Evolutionary conservation across 2,329 filamentous ascomycete species (phyloP), one percentile per base, ranked within the genome.

Genomic region (Penicillium sp.): DNA sequence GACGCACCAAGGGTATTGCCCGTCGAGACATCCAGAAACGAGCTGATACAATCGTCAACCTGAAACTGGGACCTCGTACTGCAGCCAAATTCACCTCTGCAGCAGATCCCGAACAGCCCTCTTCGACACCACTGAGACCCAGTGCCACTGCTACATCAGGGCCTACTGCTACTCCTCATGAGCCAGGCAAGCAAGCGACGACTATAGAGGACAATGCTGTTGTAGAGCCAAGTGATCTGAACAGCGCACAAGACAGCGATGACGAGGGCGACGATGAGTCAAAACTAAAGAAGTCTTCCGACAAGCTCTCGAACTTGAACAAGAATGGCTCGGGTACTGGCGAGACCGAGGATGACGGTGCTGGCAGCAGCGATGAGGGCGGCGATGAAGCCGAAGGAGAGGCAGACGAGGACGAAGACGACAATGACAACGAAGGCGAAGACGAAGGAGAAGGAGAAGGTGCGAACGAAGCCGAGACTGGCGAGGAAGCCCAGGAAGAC

Each of bases 171-270:
- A 54, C 77, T 62, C 39, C 55, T n/a, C 45, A 47, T 20, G 56
- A 36, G 6, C 11, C 44, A 5, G 18, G 11, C 8, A 55, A 56
- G 14, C 44, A 50, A 24, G 24, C n/a, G 1, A 4, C 47, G 18
- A 8, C 24, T n/a, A 9, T 23, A 13, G 51, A 43, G 3, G 43
- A 47, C 41, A 32, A 18, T 16, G 18, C 32, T 34, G 38, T 18
- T 29, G 44, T 35, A 7, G 46, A 46, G 39, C 10, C 22, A 44
- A 29, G 46, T 24, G n/a, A 28, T 5, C 74, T 76, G 0, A 78
- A 77, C 5, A 87, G 79, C 49, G 68, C 82, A 6, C 79, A 83
- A 49, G 81, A 85, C 50, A 83, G 78, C 32, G 82, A 79, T 0
- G 82, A 86, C 44, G 83, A 86, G 63, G 86, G 82, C 50, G 77